Percentiles rank a stretch among this genome's conserved stretches.
These are phyloP conservation scores for Dalbergia cochinchinensis DNA, from an alignment of 306 rosid species.

Conservation along the genomic window DNA sequence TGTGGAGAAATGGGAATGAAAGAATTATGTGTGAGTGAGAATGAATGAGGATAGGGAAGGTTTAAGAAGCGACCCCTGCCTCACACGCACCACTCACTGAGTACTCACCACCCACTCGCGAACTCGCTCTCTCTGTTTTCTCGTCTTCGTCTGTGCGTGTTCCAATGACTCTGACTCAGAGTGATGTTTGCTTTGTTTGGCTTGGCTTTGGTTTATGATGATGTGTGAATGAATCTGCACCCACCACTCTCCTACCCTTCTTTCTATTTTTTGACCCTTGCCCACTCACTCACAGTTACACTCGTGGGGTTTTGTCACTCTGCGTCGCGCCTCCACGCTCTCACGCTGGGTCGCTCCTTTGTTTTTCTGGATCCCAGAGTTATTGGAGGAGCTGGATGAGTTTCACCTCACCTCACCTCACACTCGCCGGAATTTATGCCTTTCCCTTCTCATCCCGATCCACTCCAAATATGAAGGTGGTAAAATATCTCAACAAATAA, in stretches of 20 bases:
- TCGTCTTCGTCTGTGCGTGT: constrained; percentile 27
- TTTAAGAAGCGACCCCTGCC: constrained; percentile 48
- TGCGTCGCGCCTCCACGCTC: constrained; percentile 33
- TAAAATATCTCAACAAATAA: too few relatives aligned
- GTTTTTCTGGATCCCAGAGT: background rate
- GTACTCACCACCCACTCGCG: too few relatives aligned
- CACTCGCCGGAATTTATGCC: constrained; percentile 27
- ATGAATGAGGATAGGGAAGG: constrained; percentile 61
- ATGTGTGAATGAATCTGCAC: constrained; percentile 2
- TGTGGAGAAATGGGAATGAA: constrained; percentile 52
- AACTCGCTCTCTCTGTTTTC: background rate
- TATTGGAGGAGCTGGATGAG: background rate
- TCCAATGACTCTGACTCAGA: background rate
- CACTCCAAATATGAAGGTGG: background rate
- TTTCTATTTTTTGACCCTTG: background rate
- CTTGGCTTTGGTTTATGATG: background rate
- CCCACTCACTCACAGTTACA: background rate
- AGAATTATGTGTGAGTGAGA: constrained; percentile 32
- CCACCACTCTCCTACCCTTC: background rate
- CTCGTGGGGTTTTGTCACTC: background rate
- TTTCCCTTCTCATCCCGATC: background rate
- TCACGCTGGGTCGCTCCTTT: background rate
- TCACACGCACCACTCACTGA: constrained; percentile 49
- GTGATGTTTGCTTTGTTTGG: background rate
- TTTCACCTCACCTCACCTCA: background rate